phyloP scores from a whole-genome alignment of 106 monocot genomes.

The Dactylorhiza incarnata region DNA sequence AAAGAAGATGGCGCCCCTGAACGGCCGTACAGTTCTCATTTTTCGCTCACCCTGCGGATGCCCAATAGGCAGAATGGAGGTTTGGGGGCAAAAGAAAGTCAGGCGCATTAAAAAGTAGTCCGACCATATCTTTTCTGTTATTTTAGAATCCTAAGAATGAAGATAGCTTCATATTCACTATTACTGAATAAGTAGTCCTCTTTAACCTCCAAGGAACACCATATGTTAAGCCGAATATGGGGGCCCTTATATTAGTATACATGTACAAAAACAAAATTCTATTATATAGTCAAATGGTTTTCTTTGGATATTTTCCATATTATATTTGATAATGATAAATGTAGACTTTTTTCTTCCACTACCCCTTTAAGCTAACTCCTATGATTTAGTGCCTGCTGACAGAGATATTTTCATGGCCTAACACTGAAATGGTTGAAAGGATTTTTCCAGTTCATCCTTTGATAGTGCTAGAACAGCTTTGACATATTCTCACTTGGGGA shows the following conservation, averaged over 20 bases:
- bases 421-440: too few species aligned
- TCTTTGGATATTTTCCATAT: not conserved
- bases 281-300: not conserved
- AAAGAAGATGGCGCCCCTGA: slow-evolving; percentile 91
- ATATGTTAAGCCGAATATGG: not conserved
- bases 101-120: slow-evolving; percentile 25
- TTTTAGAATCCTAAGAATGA: not conserved
- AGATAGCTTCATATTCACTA: not conserved
- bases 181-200: not conserved
- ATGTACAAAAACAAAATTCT: not conserved
- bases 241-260: not conserved
- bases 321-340: too few species aligned
- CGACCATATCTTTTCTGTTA: not conserved
- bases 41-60: slow-evolving; percentile 86
- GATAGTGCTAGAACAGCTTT: too few species aligned
- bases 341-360: too few species aligned
- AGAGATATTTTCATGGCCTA: too few species aligned
- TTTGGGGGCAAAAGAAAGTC: slow-evolving; percentile 79
- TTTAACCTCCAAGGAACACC: not conserved
- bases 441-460: too few species aligned
- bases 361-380: too few species aligned
- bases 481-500: too few species aligned
- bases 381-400: too few species aligned
- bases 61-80: slow-evolving; percentile 80
- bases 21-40: slow-evolving; percentile 84